Evolutionary conservation across 805 yeast species (phyloP).

Genomic region (Teunomyces gatunensis): DNA sequence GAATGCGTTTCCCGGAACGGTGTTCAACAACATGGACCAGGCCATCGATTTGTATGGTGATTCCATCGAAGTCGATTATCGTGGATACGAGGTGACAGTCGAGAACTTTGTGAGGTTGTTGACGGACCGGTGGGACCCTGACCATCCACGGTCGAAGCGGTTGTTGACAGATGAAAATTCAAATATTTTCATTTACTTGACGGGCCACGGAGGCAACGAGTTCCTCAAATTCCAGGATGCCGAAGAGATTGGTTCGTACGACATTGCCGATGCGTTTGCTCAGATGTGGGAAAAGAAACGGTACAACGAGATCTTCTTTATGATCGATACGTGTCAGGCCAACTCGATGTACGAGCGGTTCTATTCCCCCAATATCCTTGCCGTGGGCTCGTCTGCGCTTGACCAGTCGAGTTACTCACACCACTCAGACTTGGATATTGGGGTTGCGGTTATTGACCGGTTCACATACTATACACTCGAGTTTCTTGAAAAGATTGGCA

Average conservation of each 20-base stretch:
- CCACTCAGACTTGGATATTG: conserved; percentile 91
- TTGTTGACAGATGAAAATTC: conserved; percentile 90
- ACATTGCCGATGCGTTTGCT: conserved; percentile 93
- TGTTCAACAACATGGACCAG: conserved; percentile 89
- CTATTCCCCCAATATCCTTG: conserved; percentile 87
- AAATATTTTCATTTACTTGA: conserved; percentile 89
- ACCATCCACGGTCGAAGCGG: conserved; percentile 90
- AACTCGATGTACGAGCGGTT: conserved; percentile 94
- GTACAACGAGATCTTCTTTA: conserved; percentile 91
- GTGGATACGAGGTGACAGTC: conserved; percentile 98
- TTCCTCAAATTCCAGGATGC: conserved; percentile 97
- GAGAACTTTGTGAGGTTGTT: conserved; percentile 90
- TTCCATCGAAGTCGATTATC: conserved; percentile 90
- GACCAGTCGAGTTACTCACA: conserved; percentile 94
- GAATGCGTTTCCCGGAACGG: conserved; percentile 93
- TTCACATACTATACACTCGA: conserved; percentile 91
- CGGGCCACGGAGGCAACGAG: conserved; percentile 99
- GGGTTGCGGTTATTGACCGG: conserved; percentile 96
- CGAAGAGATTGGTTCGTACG: conserved; percentile 93
- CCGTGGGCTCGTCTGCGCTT: conserved; percentile 86
- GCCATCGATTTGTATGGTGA: conserved; percentile 93
- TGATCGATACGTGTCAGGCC: conserved; percentile 99
- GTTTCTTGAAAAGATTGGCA: conserved; percentile 77
- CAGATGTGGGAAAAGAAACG: conserved; percentile 96
- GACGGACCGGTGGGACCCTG: conserved; percentile 94